phyloP scores from a whole-genome alignment of 1,139 yeast species.

The Taphrina pruni region DNA sequence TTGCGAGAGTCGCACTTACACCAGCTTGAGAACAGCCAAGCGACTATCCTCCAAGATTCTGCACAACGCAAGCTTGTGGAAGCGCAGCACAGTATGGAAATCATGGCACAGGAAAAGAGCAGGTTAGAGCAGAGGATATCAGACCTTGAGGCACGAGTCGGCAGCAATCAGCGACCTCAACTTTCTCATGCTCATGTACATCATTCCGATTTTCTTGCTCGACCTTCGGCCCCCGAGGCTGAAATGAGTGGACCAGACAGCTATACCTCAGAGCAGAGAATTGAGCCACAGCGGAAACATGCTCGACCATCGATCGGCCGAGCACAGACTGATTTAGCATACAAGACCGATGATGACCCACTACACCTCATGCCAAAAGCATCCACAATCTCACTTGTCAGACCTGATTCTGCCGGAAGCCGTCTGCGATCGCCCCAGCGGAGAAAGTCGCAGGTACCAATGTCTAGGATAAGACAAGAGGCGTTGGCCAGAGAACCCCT shows the following conservation, averaged over 20 bases:
- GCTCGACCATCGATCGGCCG: constrained; percentile 22
- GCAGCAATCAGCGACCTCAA: constrained; percentile 4
- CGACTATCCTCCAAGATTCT: constrained; percentile 9
- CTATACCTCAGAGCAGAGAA: neutral
- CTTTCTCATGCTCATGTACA: constrained; percentile 22
- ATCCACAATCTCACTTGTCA: neutral
- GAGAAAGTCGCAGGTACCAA: constrained; percentile 34
- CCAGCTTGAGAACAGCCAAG: constrained; percentile 14
- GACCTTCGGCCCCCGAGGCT: constrained; percentile 3
- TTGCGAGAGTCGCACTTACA: constrained; percentile 13
- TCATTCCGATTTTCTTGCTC: constrained; percentile 23
- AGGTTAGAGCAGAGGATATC: constrained; percentile 11
- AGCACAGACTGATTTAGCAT: constrained; percentile 19
- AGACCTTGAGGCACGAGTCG: constrained; percentile 9
- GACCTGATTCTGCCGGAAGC: constrained; percentile 19
- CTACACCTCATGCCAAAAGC: constrained; percentile 28
- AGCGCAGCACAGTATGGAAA: constrained; percentile 25
- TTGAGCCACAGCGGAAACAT: constrained; percentile 5
- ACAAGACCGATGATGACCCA: constrained; percentile 19
- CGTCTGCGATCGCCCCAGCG: constrained; percentile 26
- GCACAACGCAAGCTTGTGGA: constrained; percentile 27
- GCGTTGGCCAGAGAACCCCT: constrained; percentile 8
- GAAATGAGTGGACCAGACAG: constrained; percentile 16
- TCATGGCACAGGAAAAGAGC: constrained; percentile 11
- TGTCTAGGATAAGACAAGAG: constrained; percentile 23